phyloP scores from a whole-genome alignment of 805 yeast species.

The Tetrapisispora fleetii region DNA sequence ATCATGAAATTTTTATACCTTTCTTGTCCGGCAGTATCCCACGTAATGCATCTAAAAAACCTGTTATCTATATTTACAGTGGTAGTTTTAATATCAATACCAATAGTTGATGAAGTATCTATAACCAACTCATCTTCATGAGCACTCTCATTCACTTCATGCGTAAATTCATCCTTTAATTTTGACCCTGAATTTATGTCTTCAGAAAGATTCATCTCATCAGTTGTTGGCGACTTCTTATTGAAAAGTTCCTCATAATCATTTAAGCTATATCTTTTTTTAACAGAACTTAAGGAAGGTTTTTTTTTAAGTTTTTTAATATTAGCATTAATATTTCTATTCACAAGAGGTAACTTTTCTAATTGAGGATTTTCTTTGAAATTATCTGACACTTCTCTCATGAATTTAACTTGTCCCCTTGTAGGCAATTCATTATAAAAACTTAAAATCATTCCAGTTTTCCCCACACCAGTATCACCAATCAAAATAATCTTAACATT shows the following conservation, averaged over 20 bases:
- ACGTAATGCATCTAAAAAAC: conserved; percentile 35
- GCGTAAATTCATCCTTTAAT: neutral
- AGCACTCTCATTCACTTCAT: conserved; percentile 3
- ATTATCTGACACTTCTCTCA: conserved; percentile 1
- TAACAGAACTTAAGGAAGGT: conserved; percentile 4
- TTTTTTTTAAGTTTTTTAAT: neutral
- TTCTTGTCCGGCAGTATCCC: conserved; percentile 48
- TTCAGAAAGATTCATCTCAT: neutral
- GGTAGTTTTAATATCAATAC: conserved; percentile 38
- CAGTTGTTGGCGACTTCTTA: conserved; percentile 7
- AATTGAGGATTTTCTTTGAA: conserved; percentile 1
- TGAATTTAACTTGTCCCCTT: conserved; percentile 10
- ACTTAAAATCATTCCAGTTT: conserved; percentile 36
- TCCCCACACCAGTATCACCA: conserved; percentile 42
- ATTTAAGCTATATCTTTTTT: conserved; percentile 26
- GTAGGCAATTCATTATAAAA: conserved; percentile 33
- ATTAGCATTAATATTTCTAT: conserved; percentile 2
- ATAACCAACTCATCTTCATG: conserved; percentile 26
- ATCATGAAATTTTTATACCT: conserved; percentile 37
- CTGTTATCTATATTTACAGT: conserved; percentile 36
- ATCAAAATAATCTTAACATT: conserved; percentile 32
- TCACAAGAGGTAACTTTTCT: neutral
- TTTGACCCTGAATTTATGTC: neutral
- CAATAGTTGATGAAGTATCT: conserved; percentile 35
- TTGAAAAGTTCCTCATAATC: conserved; percentile 27